Percentiles rank a stretch among this genome's conserved stretches.
phyloP scores from a whole-genome alignment of 1,284 basidiomycete species.

The Trichosporon coremiiforme region DNA sequence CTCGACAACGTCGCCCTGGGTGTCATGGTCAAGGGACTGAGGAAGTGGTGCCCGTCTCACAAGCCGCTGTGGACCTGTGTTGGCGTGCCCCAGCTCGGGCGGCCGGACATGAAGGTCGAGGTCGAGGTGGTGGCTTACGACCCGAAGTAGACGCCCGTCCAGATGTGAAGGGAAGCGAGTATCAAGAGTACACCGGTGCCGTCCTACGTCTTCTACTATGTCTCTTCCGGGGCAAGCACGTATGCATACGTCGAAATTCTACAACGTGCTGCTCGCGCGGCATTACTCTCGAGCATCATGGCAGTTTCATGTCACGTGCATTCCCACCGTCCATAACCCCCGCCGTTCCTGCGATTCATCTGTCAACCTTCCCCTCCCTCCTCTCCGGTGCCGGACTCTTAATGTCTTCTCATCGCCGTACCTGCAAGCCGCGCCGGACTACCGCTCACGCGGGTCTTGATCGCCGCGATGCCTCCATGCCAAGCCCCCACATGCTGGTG shows the following conservation, averaged over 20 bases:
- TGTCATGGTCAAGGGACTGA: conserved; percentile 35
- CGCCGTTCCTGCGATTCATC: neutral
- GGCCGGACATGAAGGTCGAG: conserved; percentile 39
- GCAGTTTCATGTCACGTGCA: neutral
- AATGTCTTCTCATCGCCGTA: neutral
- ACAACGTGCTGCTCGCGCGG: neutral
- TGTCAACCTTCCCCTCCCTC: neutral
- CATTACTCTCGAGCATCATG: neutral
- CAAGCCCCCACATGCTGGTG: neutral
- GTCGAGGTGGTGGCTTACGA: conserved; percentile 39
- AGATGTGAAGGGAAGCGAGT: no score
- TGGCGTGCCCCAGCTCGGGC: conserved; percentile 34
- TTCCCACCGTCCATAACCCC: neutral
- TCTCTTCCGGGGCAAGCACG: no score
- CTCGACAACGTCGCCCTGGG: conserved; percentile 30
- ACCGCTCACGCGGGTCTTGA: neutral
- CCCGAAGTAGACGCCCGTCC: conserved; percentile 15
- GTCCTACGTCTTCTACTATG: no score
- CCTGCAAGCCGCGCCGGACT: neutral
- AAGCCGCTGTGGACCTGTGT: conserved; percentile 41
- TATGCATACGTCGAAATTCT: no score
- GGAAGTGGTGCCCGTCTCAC: conserved; percentile 36
- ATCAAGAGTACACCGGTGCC: no score
- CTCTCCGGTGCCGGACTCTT: neutral
- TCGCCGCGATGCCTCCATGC: neutral